Conservation (phyloP, 2,329 filamentous ascomycete genomes). For the Fusarium proliferatum region DNA sequence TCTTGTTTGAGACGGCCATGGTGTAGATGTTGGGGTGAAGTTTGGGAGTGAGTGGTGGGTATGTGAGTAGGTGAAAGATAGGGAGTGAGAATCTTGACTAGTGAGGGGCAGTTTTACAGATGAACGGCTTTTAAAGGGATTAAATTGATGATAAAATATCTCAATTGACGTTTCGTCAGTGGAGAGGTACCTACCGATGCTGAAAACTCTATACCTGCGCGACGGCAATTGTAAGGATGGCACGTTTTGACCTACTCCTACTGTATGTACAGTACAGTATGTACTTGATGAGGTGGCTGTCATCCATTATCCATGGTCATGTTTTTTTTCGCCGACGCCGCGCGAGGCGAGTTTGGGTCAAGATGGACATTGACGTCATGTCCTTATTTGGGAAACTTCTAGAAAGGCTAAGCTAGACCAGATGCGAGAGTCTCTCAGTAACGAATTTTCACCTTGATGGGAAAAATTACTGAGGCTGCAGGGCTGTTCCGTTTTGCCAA, state of each 20-base stretch:
- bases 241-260: neutral
- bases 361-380: slow-evolving; percentile 24
- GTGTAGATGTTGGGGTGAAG: slow-evolving; percentile 12
- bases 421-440: neutral
- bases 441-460: slow-evolving; percentile 25
- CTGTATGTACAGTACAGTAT: neutral
- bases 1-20: slow-evolving; percentile 44
- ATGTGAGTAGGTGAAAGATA: slow-evolving; percentile 10
- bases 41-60: slow-evolving; percentile 5
- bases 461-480: neutral
- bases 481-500: slow-evolving; percentile 3
- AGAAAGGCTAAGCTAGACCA: slow-evolving; percentile 10
- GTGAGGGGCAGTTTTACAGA: neutral
- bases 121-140: slow-evolving; percentile 25
- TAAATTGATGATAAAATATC: slow-evolving; percentile 2
- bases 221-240: slow-evolving; percentile 4
- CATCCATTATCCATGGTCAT: neutral
- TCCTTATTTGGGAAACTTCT: slow-evolving; percentile 19
- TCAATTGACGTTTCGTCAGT: slow-evolving; percentile 14
- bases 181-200: slow-evolving; percentile 3
- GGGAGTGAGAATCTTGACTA: neutral
- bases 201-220: neutral
- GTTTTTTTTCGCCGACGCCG: slow-evolving; percentile 16
- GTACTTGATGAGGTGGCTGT: slow-evolving; percentile 28
- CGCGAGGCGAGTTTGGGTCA: slow-evolving; percentile 17